Base-by-base conservation (phyloP, 2,329 filamentous ascomycete genomes). In the Alternaria viburni region DNA sequence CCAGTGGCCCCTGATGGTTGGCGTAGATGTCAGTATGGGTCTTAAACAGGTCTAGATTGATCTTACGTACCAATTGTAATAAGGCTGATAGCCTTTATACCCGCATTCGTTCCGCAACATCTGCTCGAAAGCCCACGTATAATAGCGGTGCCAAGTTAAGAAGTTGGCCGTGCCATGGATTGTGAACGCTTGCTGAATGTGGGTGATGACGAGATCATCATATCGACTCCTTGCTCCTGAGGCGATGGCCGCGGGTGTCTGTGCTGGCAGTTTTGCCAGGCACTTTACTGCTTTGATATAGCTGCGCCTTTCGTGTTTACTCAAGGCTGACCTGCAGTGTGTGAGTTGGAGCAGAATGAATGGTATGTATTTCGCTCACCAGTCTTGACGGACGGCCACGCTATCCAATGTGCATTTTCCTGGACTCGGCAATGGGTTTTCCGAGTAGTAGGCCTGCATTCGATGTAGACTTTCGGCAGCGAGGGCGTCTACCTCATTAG, bases 1-100 rank as follows among this genome's bases (percentile, higher is more conserved):
- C 75, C 82, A 83, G 56, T 81, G 80, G 3, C 81, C 81, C 84
- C 85, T 87, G 84, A 78, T 83, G 83, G 77, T 57, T 36, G 44
- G 44, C 15, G 11, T 3, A 26, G 10, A 19, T 0, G 23, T 49
- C 15, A 49, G 17, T 32, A 21, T 25, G 4, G 7, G 10, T 51
- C n/a, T n/a, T n/a, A n/a, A n/a, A n/a, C n/a, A n/a, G n/a, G n/a
- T n/a, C n/a, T n/a, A n/a, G n/a, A n/a, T n/a, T n/a, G n/a, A n/a
- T n/a, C n/a, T n/a, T 12, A 41, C 17, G 3, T 13, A 50, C 26
- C 46, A 41, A 1, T 58, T 50, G 32, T 47, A 58, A 6, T 86
- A 87, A 4, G 82, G 82, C 50, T 81, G 78, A 45, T 76, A 76
- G 54, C 80, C 81, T 9, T 67, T 76, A 60, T 82, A 84, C 36